Evolutionary conservation across 352 stramenopile genomes (phyloP), one percentile per base, ranked within the genome.

Genomic region (Globisporangium canariense): DNA sequence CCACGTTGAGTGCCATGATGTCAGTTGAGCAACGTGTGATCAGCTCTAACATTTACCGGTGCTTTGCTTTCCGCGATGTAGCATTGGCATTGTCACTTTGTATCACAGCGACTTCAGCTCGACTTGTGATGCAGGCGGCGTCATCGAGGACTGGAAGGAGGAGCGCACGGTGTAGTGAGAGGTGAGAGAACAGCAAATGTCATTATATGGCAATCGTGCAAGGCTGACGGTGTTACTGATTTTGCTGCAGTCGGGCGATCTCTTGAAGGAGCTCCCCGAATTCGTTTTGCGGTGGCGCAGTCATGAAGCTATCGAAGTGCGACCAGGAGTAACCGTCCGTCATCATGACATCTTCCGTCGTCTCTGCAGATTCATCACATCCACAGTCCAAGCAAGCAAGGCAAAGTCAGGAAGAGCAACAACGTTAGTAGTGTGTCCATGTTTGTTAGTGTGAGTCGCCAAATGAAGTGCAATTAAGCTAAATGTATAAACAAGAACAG

Each of bases 281-380:
- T 45, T 75, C 77, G 57, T 60, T 90, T 25, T 74, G 67, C 20
- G 82, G 69, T 40, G 75, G 63, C 16, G 73, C 52, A 16, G 62
- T 83, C 54, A 76, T 74, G 70, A 90, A 90, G 62, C 72, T 90
- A 46, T 93, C 83, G 36, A 81, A 81, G 63, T 93, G 83, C 58
- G 83, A 89, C 83, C 81, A 93, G n/a, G 83, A 93, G 63, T 93
- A 93, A 5, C 76, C 76, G 43, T 93, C 83, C 1, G 81, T 88
- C 62, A 81, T 74, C 11, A 66, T 74, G 18, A 86, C 58, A 57
- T 89, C 79, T 58, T 65, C 68, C 3, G 64, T 59, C 16, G 70
- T 60, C 22, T 76, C 78, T 77, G 18, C 8, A 32, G 28, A 9
- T 36, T 50, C 61, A 55, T 47, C 41, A 22, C 41, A 20, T 16